Conservation (phyloP, 2,329 filamentous ascomycete genomes). For the Alternaria arborescens region DNA sequence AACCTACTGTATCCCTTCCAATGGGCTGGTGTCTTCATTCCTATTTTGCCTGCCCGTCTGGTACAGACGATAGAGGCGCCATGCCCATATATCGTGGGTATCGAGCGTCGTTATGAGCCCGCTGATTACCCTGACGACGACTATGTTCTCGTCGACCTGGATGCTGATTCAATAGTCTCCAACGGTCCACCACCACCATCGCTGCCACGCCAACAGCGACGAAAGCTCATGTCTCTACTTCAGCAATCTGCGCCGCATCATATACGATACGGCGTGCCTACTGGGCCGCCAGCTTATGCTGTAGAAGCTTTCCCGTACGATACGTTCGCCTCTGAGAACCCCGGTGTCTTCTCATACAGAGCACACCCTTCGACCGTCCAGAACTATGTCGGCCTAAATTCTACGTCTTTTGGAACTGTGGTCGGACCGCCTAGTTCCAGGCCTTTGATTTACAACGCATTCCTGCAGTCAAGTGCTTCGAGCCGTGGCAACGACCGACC, state of each 20-base stretch:
- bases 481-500: slow-evolving; percentile 74
- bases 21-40: slow-evolving; percentile 95
- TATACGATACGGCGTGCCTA: slow-evolving; percentile 81
- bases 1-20: slow-evolving; percentile 88
- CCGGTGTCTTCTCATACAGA: slow-evolving; percentile 77
- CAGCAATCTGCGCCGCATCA: slow-evolving; percentile 92
- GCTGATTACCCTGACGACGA: slow-evolving; percentile 91
- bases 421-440: slow-evolving; percentile 61
- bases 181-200: slow-evolving; percentile 77
- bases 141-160: slow-evolving; percentile 92
- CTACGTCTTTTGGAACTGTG: slow-evolving; percentile 80
- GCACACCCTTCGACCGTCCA: slow-evolving; percentile 76
- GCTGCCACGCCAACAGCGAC: slow-evolving; percentile 85
- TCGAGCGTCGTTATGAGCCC: slow-evolving; percentile 89
- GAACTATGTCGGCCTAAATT: slow-evolving; percentile 89
- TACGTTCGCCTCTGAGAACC: slow-evolving; percentile 86
- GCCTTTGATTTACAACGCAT: slow-evolving; percentile 87
- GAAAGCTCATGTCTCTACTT: slow-evolving; percentile 87
- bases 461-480: slow-evolving; percentile 77
- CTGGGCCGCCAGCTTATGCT: slow-evolving; percentile 91
- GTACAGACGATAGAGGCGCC: slow-evolving; percentile 92
- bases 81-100: slow-evolving; percentile 95
- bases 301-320: slow-evolving; percentile 93
- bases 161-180: slow-evolving; percentile 88
- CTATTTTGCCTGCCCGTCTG: slow-evolving; percentile 84